Evolutionary conservation across 2,329 filamentous ascomycete genomes (phyloP), one percentile per base, ranked within the genome.

Genomic region (Cadophora gregata): DNA sequence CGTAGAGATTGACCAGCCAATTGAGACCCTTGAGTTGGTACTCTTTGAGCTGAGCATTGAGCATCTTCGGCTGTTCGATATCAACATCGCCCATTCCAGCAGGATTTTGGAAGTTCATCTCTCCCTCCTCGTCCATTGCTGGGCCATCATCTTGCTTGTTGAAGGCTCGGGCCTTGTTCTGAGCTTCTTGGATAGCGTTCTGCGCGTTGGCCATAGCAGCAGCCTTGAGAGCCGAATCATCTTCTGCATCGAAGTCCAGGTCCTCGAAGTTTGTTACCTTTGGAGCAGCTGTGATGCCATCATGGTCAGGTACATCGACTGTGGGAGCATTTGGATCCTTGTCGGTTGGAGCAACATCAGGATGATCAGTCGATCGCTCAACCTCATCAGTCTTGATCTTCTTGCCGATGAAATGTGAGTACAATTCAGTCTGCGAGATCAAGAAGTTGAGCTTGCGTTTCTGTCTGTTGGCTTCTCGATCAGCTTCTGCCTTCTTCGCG

Each of bases 41-140:
- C 79, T 99, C 96, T 79, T 99, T 99, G 76, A 99, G 88, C 77
- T 97, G 93, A 61, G 94, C 93, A 70, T 92, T 94, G 75, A 99
- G 87, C 81, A 98, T 88, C 80, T 93, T 96, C 9, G 96, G 96
- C 78, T 99, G 96, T 70, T 94, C 90, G 65, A 99, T 93, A 75
- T 97, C 92, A 72, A 97, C 93, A 74, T 96, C 94, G 74, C 95
- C 95, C 74, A 99, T 85, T 75, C 95, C 96, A 4, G 94, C 96
- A 0, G 96, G 96, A 78, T 99, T 98, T 81, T 99, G 96, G 84
- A 99, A 99, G 81, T 99, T 99, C 91, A 99, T 93, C 81, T 99
- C 96, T 74, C 94, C 95, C 75, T 97, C 94, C 67, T 97, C 93
- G 71, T 96, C 91, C 79, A 91, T 88, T 66, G 87, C 88, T 75